Conservation (phyloP, 257 asterid species). For the Thymus mandschuricus region DNA sequence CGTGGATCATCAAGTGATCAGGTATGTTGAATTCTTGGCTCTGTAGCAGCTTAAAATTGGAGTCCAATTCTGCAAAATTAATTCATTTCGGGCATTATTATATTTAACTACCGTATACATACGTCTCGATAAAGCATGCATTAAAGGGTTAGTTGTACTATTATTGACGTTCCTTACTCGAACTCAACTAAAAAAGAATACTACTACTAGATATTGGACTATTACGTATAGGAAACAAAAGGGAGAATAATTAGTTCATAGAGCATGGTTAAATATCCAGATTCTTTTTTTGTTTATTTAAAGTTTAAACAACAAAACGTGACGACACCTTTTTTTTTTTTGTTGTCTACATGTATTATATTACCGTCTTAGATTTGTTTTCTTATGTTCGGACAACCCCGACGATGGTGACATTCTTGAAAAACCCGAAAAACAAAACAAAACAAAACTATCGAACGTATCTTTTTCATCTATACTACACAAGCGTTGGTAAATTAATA, state of each 20-base stretch:
- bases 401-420: background rate
- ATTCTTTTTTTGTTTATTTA: too few species aligned
- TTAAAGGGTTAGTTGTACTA: too few species aligned
- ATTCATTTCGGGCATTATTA: background rate
- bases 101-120: too few species aligned
- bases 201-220: background rate
- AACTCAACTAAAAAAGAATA: background rate
- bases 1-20: slow-evolving; percentile 95
- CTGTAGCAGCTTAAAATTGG: slow-evolving; percentile 65
- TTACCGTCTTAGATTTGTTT: slow-evolving; percentile 15
- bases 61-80: slow-evolving; percentile 65
- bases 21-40: slow-evolving; percentile 81
- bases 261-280: background rate
- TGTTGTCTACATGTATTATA: background rate
- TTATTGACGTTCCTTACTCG: too few species aligned
- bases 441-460: background rate
- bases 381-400: slow-evolving; percentile 21
- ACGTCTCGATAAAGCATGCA: too few species aligned
- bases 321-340: background rate
- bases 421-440: background rate
- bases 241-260: background rate
- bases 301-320: background rate
- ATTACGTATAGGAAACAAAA: background rate
- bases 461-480: background rate
- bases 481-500: too few species aligned